Percentiles rank a stretch among this genome's conserved stretches.
These are phyloP conservation scores for Penicillium lagena DNA, from an alignment of 495 filamentous ascomycete species.

Conservation along the genomic window DNA sequence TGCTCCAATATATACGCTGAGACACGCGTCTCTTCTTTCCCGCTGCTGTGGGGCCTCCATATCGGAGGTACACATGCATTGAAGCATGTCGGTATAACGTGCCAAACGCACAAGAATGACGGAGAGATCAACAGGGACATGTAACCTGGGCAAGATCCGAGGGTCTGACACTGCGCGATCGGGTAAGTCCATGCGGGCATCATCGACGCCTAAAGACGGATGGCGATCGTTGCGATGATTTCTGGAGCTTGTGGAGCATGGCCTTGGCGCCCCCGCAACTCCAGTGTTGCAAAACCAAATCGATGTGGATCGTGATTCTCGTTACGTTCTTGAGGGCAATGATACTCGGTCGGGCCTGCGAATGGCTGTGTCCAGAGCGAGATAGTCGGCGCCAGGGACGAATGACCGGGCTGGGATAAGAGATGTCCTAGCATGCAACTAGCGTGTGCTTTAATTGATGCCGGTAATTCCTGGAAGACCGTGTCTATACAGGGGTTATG, in stretches of 20 bases:
- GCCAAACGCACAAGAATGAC: background rate
- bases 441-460: too few relatives aligned
- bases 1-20: background rate
- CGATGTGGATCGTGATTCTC: background rate
- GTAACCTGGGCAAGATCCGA: conserved; percentile 5
- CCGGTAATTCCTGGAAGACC: too few relatives aligned
- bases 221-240: background rate
- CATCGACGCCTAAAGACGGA: background rate
- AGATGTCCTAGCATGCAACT: too few relatives aligned
- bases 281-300: background rate
- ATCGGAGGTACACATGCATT: too few relatives aligned
- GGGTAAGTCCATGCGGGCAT: conserved; percentile 8
- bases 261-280: conserved; percentile 1
- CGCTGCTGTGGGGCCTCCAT: too few relatives aligned
- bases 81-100: background rate
- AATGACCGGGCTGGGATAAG: too few relatives aligned
- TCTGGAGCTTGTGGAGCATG: background rate
- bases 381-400: too few relatives aligned
- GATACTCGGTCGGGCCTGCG: background rate
- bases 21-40: too few relatives aligned
- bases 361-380: too few relatives aligned
- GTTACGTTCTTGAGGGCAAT: conserved; percentile 2
- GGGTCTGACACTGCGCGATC: background rate
- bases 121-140: conserved; percentile 11
- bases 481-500: too few relatives aligned